phyloP scores from a whole-genome alignment of 2,329 filamentous ascomycete genomes.

The Xylaria sp. region DNA sequence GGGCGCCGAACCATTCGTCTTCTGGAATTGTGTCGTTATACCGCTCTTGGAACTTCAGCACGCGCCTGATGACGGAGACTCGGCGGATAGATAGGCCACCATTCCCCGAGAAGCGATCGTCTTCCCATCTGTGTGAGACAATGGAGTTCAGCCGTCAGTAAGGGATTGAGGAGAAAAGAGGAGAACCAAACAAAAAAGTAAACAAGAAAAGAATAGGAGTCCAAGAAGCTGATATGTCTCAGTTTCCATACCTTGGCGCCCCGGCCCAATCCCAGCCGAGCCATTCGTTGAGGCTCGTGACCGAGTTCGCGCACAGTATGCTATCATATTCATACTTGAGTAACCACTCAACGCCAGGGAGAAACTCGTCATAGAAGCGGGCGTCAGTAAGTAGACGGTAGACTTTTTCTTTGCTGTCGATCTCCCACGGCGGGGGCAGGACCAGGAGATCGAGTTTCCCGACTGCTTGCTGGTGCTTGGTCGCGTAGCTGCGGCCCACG shows the following conservation, averaged over 20 bases:
- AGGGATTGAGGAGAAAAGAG: background rate
- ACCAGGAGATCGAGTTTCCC: constrained; percentile 64
- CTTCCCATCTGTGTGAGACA: constrained; percentile 47
- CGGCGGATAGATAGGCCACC: constrained; percentile 66
- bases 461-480: constrained; percentile 60
- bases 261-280: constrained; percentile 66
- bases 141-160: constrained; percentile 8
- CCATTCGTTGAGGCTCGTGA: constrained; percentile 64
- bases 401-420: constrained; percentile 60
- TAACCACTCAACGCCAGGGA: constrained; percentile 64
- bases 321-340: constrained; percentile 67
- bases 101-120: constrained; percentile 63
- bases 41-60: constrained; percentile 62
- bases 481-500: constrained; percentile 58
- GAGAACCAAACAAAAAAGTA: background rate
- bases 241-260: constrained; percentile 55
- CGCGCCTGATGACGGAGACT: constrained; percentile 60
- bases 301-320: constrained; percentile 66
- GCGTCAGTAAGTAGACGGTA: constrained; percentile 61
- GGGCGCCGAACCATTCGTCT: constrained; percentile 66
- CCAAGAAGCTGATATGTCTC: background rate
- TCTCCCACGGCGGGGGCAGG: constrained; percentile 60
- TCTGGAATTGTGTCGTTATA: constrained; percentile 63
- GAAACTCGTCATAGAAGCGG: constrained; percentile 64
- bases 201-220: background rate